Conservation (phyloP, 1,284 basidiomycete species). For the Spongispora temasekensis region DNA sequence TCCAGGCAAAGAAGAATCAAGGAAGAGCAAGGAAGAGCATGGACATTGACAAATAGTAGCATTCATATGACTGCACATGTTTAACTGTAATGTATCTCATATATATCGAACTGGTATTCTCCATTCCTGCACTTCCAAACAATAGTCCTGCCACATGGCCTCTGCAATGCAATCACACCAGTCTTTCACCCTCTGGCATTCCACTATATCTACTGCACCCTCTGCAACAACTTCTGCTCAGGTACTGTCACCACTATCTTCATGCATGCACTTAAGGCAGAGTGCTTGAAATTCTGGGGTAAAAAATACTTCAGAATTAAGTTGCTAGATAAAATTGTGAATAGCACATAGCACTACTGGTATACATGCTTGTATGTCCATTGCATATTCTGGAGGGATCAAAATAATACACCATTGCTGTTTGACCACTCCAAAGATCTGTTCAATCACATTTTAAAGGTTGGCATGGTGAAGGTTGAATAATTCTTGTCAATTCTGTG, state of each 20-base stretch:
- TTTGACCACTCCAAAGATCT: constrained; percentile 46
- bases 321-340: constrained; percentile 39
- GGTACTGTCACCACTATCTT: not conserved
- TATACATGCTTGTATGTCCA: constrained; percentile 36
- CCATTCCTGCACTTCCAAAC: not conserved
- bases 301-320: not conserved
- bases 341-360: constrained; percentile 33
- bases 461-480: constrained; percentile 43
- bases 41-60: no score
- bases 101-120: no score
- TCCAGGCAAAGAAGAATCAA: no score
- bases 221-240: not conserved
- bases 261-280: not conserved
- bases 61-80: not conserved
- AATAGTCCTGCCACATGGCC: constrained; percentile 19
- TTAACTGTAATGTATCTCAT: not conserved
- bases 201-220: not conserved
- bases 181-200: not conserved
- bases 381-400: constrained; percentile 27
- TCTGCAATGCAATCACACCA: constrained; percentile 13
- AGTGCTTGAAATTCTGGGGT: not conserved
- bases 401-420: constrained; percentile 31
- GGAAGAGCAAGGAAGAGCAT: no score
- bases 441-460: constrained; percentile 42
- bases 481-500: constrained; percentile 36